Conservation (phyloP, 2,329 filamentous ascomycete genomes). For the Aspergillus sp. region DNA sequence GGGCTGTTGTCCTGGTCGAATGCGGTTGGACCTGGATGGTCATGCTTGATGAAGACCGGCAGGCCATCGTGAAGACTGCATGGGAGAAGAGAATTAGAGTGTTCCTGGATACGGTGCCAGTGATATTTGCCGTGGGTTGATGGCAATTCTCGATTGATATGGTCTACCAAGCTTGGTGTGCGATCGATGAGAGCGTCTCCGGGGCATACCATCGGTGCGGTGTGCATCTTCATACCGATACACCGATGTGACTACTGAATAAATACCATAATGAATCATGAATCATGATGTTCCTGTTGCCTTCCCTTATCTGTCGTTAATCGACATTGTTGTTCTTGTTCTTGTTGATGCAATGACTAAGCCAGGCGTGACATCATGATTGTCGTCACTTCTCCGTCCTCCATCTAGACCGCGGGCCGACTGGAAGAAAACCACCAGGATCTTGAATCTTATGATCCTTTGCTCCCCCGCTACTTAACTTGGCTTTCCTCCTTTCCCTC, state of each 20-base stretch:
- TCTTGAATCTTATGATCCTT: neutral
- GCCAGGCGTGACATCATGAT: neutral
- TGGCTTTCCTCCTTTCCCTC: neutral
- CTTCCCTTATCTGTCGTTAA: neutral
- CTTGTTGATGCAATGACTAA: neutral
- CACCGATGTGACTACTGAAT: neutral
- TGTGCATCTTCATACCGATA: too few relatives aligned
- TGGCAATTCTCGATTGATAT: too few relatives aligned
- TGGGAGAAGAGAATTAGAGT: too few relatives aligned
- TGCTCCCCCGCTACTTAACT: neutral
- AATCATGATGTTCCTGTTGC: constrained; percentile 4
- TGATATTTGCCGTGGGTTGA: too few relatives aligned
- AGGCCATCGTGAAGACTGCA: too few relatives aligned
- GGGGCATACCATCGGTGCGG: too few relatives aligned
- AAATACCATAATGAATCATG: constrained; percentile 11
- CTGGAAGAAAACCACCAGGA: neutral
- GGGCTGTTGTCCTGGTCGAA: too few relatives aligned
- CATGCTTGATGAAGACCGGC: too few relatives aligned
- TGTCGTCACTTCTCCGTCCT: neutral
- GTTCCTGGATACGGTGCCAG: too few relatives aligned
- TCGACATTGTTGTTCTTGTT: neutral
- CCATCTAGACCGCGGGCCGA: neutral
- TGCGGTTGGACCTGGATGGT: too few relatives aligned
- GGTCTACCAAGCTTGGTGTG: too few relatives aligned
- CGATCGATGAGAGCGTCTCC: neutral